Percentiles rank a stretch among this genome's conserved stretches.
Evolutionary conservation across 108 stramenopile species (phyloP).

Genomic region (Skeletonema marinoi): DNA sequence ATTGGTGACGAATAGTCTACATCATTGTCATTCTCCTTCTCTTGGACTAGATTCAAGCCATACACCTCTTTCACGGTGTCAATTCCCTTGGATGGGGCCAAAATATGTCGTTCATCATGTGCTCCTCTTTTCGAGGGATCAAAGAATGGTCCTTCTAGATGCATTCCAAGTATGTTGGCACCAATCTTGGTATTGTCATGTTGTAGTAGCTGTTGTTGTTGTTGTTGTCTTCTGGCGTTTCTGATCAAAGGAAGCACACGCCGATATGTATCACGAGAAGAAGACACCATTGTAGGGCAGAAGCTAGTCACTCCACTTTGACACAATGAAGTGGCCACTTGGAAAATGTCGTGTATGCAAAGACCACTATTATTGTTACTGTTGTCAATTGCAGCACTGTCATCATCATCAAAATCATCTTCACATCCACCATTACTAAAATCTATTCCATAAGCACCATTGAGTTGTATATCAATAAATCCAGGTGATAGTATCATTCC

Average conservation of each 20-base stretch:
- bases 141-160: conserved; percentile 69
- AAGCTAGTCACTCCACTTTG: conserved; percentile 53
- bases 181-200: neutral
- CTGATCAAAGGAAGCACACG: conserved; percentile 13
- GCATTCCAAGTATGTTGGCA: conserved; percentile 52
- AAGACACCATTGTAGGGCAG: conserved; percentile 60
- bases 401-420: neutral
- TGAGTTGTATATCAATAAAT: conserved; percentile 62
- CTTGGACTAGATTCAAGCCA: conserved; percentile 2
- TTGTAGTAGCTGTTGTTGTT: too few species aligned
- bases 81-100: conserved; percentile 18
- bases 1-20: neutral
- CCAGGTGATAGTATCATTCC: conserved; percentile 52
- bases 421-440: conserved; percentile 18
- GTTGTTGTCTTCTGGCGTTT: neutral
- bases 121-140: conserved; percentile 49
- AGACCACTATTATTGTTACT: neutral
- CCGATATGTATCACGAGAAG: conserved; percentile 30
- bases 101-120: conserved; percentile 45
- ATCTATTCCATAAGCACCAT: conserved; percentile 59
- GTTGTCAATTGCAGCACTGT: neutral
- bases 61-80: conserved; percentile 20
- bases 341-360: conserved; percentile 18
- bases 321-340: conserved; percentile 14
- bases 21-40: neutral